Conservation (phyloP, 805 yeast genomes). For the Teunomyces stri region DNA sequence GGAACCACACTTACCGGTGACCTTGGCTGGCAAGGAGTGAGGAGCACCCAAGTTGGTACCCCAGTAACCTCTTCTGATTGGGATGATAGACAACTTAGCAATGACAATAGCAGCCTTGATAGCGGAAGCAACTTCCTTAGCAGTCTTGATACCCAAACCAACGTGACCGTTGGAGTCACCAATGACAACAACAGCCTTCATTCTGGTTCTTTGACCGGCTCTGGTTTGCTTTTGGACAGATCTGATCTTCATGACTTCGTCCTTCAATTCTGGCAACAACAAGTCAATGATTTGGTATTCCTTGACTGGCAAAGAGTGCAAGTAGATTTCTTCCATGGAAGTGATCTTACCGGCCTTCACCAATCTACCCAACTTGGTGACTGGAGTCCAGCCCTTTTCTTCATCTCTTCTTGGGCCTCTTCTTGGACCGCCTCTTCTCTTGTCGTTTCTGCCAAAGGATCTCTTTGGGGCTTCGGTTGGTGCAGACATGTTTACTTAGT, state of each 20-base stretch:
- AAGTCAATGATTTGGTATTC: conserved; percentile 98
- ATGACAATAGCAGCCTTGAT: conserved; percentile 99
- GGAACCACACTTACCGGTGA: conserved; percentile 99
- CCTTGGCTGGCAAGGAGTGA: conserved; percentile 96
- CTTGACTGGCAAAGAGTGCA: conserved; percentile 99
- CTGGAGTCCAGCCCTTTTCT: conserved; percentile 99
- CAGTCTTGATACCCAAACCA: conserved; percentile 99
- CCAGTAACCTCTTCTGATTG: conserved; percentile 99
- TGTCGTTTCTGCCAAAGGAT: conserved; percentile 52
- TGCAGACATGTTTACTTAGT: conserved; percentile 44
- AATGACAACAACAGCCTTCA: conserved; percentile 99
- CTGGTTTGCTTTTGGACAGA: conserved; percentile 99
- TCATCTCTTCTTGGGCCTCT: conserved; percentile 77
- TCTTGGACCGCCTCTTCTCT: conserved; percentile 48
- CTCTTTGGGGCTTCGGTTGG: conserved; percentile 45
- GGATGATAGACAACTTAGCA: conserved; percentile 97
- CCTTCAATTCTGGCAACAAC: conserved; percentile 92
- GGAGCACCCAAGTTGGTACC: conserved; percentile 99
- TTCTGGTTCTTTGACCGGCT: conserved; percentile 99
- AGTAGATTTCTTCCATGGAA: conserved; percentile 96
- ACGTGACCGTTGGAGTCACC: conserved; percentile 99
- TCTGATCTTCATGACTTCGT: conserved; percentile 99
- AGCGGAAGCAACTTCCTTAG: conserved; percentile 99
- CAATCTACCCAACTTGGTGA: conserved; percentile 99
- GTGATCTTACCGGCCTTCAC: conserved; percentile 98